A percentile compares a stretch with the other conserved stretches of the same genome.
These are phyloP conservation scores for Saccharomyces cerevisiae DNA, from an alignment of 805 yeast genomes.

Conservation along the genomic window DNA sequence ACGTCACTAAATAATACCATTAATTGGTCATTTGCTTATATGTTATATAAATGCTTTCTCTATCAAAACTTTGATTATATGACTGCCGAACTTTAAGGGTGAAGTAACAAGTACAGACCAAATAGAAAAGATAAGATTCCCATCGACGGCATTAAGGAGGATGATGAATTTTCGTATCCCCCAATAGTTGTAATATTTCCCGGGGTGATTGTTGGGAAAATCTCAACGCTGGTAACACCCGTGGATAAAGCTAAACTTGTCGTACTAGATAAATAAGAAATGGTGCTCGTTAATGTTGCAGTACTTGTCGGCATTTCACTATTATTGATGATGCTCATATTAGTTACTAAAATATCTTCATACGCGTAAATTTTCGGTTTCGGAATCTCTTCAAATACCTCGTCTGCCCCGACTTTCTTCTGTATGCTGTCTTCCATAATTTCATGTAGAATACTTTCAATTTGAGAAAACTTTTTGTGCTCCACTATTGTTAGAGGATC, in stretches of 20 bases:
- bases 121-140: neutral
- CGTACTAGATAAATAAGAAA: neutral
- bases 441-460: conserved; percentile 9
- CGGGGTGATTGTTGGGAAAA: neutral
- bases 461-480: conserved; percentile 7
- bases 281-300: neutral
- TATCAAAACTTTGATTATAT: neutral
- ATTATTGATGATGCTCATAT: neutral
- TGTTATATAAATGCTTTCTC: neutral
- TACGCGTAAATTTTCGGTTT: neutral
- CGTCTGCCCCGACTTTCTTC: neutral
- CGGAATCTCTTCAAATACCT: neutral
- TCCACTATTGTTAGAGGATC: neutral
- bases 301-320: neutral
- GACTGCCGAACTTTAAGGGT: neutral
- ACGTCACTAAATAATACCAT: neutral
- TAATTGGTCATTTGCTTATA: neutral
- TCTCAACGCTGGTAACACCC: neutral
- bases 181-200: neutral
- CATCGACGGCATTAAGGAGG: neutral
- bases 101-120: neutral
- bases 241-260: neutral
- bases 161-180: neutral
- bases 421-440: conserved; percentile 4
- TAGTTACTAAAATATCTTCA: neutral